Evolutionary conservation across 2,329 filamentous ascomycete species (phyloP).

Genomic region (Colletotrichum sp.): DNA sequence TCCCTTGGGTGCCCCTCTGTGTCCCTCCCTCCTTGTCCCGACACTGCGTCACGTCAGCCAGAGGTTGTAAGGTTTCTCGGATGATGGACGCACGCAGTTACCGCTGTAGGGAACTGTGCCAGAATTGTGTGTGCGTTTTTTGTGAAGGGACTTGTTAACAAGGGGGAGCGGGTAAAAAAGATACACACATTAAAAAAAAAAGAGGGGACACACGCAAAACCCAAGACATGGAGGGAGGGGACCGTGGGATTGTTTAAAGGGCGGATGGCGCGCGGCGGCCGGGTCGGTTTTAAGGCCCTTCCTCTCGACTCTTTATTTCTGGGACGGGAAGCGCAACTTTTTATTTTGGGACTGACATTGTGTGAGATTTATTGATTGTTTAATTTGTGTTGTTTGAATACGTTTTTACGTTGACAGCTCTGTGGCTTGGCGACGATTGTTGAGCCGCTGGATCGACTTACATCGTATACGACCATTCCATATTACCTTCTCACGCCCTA

Average conservation of each 20-base stretch:
- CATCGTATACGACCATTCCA: not conserved
- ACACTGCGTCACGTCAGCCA: slow-evolving; percentile 13
- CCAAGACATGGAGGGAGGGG: not conserved
- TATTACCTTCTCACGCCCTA: not conserved
- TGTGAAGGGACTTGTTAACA: not conserved
- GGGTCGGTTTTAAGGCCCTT: not conserved
- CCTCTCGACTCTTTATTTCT: not conserved
- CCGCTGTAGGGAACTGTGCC: not conserved
- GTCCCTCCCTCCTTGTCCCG: not conserved
- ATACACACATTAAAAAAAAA: not conserved
- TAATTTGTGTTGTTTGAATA: slow-evolving; percentile 21
- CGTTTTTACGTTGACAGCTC: slow-evolving; percentile 7
- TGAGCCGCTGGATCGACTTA: slow-evolving; percentile 21
- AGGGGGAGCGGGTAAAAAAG: not conserved
- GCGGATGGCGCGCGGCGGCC: not conserved
- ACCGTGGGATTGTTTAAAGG: slow-evolving; percentile 10
- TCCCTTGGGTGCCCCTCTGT: not conserved
- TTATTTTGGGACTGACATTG: slow-evolving; percentile 8
- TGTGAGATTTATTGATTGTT: slow-evolving; percentile 6
- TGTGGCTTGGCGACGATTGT: slow-evolving; percentile 1
- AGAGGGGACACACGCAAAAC: not conserved
- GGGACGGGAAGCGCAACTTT: not conserved
- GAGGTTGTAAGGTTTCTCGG: slow-evolving; percentile 4
- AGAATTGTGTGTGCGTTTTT: not conserved
- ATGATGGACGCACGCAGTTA: not conserved